Conservation (phyloP, 2,329 filamentous ascomycete genomes). For the Clathrospora elynae region DNA sequence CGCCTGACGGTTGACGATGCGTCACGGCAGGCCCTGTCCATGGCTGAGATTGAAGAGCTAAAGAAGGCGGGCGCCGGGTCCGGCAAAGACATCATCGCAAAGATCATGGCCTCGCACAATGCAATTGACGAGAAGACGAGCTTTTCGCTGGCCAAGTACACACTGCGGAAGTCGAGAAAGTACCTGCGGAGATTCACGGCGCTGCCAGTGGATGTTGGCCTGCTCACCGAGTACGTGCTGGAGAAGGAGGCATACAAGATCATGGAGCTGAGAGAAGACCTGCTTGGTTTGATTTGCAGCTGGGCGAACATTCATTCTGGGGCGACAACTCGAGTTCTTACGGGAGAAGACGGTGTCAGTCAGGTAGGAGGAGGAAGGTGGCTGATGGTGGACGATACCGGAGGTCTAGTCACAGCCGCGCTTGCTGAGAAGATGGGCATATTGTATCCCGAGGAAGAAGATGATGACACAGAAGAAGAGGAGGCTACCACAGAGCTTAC, state of each 20-base stretch:
- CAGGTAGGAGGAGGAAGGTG: constrained; percentile 65
- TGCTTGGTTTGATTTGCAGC: constrained; percentile 78
- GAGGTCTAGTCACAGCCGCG: constrained; percentile 78
- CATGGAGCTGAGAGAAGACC: constrained; percentile 84
- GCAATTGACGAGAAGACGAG: constrained; percentile 91
- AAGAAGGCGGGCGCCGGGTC: constrained; percentile 76
- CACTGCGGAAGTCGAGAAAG: constrained; percentile 89
- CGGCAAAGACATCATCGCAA: constrained; percentile 89
- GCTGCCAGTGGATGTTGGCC: constrained; percentile 78
- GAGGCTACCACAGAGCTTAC: too few relatives aligned
- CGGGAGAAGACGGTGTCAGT: constrained; percentile 40
- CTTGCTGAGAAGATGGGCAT: constrained; percentile 90
- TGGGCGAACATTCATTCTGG: constrained; percentile 88
- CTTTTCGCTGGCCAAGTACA: constrained; percentile 95
- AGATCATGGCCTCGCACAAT: constrained; percentile 85
- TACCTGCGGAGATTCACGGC: constrained; percentile 88
- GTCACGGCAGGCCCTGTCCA: constrained; percentile 73
- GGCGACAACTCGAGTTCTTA: constrained; percentile 46
- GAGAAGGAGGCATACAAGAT: constrained; percentile 82
- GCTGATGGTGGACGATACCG: constrained; percentile 85
- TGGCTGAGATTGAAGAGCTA: constrained; percentile 72
- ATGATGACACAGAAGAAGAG: constrained; percentile 31
- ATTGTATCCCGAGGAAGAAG: constrained; percentile 59
- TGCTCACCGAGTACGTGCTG: constrained; percentile 76
- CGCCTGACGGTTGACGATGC: constrained; percentile 67